A percentile compares a stretch with the other conserved stretches of the same genome.
phyloP scores from a whole-genome alignment of 129 eudicot species.

The Daucus carota region DH1_v3.0 NC_030389.2:13343001-13343500 shows the following conservation, averaged over 20 bases:
- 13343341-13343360: conserved; percentile 47
- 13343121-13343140: conserved; percentile 68
- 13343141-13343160: background rate
- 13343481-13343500: too few species aligned
- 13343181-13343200: background rate
- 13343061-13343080: conserved; percentile 91
- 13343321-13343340: conserved; percentile 42
- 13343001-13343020: background rate
- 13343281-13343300: conserved; percentile 59
- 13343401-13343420: background rate
- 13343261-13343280: conserved; percentile 45
- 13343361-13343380: conserved; percentile 50
- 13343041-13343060: conserved; percentile 86
- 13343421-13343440: too few species aligned
- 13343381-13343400: background rate
- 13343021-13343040: conserved; percentile 47
- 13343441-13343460: too few species aligned
- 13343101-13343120: conserved; percentile 79
- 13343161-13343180: background rate
- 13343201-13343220: conserved; percentile 65
- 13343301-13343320: conserved; percentile 39
- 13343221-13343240: conserved; percentile 94
- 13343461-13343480: too few species aligned
- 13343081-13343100: conserved; percentile 52
- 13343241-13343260: conserved; percentile 66